Conservation (phyloP, 108 stramenopile genomes). For the Stephanodiscus minutulus region DNA sequence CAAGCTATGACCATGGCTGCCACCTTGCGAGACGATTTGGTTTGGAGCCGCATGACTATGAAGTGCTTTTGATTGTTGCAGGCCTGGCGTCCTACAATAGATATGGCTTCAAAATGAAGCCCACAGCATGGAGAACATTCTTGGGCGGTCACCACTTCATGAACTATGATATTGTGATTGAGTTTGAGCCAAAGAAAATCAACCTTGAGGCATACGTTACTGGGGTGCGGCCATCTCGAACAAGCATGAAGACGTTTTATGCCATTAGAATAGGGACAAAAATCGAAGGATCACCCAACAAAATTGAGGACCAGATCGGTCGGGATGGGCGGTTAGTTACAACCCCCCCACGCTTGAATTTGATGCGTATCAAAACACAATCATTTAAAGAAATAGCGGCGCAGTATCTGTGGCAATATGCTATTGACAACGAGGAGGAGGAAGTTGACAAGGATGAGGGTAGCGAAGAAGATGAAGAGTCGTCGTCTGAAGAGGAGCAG, state of each 20-base stretch:
- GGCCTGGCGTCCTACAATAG: background rate
- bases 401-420: background rate
- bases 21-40: too few relatives aligned
- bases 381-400: background rate
- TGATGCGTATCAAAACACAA: background rate
- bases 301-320: slow-evolving; percentile 1
- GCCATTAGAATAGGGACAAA: too few relatives aligned
- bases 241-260: too few relatives aligned
- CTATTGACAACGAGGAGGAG: background rate
- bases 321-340: background rate
- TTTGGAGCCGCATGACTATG: background rate
- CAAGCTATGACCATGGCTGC: too few relatives aligned
- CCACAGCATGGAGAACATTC: background rate
- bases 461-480: too few relatives aligned
- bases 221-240: background rate
- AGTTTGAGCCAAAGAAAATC: background rate
- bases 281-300: background rate
- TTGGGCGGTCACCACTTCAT: background rate
- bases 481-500: too few relatives aligned
- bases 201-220: background rate
- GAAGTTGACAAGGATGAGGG: background rate
- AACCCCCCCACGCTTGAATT: background rate
- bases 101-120: slow-evolving; percentile 1
- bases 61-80: background rate
- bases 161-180: background rate